Conservation (phyloP, 2,329 filamentous ascomycete species). For the Lasiodiplodia citricola region DNA sequence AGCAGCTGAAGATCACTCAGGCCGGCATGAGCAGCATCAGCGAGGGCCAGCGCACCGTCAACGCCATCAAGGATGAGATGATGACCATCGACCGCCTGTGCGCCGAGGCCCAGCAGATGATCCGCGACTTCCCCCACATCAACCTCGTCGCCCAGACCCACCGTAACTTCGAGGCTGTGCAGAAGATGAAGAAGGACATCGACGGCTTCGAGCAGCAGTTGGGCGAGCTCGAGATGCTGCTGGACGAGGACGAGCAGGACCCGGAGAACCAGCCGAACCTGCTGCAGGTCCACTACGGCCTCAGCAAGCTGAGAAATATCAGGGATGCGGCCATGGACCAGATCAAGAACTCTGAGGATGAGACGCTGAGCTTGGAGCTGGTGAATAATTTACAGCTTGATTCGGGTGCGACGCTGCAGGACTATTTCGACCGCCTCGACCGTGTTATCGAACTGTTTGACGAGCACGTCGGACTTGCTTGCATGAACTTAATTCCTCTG, state of each 20-base stretch:
- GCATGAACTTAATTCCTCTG: conserved; percentile 86
- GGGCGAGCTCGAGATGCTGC: conserved; percentile 74
- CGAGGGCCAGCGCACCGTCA: conserved; percentile 89
- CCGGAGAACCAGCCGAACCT: conserved; percentile 91
- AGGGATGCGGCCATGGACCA: conserved; percentile 96
- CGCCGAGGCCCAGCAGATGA: conserved; percentile 96
- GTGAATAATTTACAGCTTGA: conserved; percentile 74
- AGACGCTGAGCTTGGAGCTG: conserved; percentile 80
- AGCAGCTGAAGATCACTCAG: conserved; percentile 94
- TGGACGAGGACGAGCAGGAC: conserved; percentile 83
- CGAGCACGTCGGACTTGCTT: conserved; percentile 87
- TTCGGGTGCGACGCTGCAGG: conserved; percentile 74
- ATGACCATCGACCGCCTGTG: conserved; percentile 98
- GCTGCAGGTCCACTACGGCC: conserved; percentile 85
- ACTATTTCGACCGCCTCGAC: conserved; percentile 88
- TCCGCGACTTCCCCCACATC: conserved; percentile 93
- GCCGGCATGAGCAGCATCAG: conserved; percentile 86
- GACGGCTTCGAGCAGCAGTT: conserved; percentile 85
- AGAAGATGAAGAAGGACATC: conserved; percentile 90
- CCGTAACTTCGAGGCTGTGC: conserved; percentile 91
- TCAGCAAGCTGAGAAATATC: conserved; percentile 91
- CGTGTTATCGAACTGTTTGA: conserved; percentile 93
- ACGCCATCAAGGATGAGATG: conserved; percentile 96
- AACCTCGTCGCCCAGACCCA: conserved; percentile 93
- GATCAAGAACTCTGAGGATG: conserved; percentile 80